Conservation (phyloP, 2,329 filamentous ascomycete species). For the Aspergillus melleus region DNA sequence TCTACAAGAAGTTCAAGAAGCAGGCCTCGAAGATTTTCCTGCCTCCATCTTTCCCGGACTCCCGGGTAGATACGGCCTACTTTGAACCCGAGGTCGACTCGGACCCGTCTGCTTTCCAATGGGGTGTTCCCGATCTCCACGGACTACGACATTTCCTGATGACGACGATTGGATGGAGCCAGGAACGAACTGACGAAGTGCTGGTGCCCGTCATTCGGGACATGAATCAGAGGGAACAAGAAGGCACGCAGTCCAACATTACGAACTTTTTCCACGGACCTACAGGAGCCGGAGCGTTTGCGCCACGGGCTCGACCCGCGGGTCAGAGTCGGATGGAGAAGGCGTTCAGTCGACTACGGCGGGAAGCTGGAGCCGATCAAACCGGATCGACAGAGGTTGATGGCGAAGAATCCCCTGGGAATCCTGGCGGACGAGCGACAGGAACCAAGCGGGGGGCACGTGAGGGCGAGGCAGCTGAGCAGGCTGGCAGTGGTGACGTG, state of each 20-base stretch:
- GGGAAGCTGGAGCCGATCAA: slow-evolving; percentile 46
- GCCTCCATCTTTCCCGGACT: slow-evolving; percentile 74
- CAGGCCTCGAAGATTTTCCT: slow-evolving; percentile 85
- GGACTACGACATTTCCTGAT: slow-evolving; percentile 82
- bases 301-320: slow-evolving; percentile 62
- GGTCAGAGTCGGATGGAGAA: slow-evolving; percentile 73
- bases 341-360: slow-evolving; percentile 67
- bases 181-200: slow-evolving; percentile 91
- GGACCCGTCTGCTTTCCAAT: slow-evolving; percentile 78
- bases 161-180: slow-evolving; percentile 87
- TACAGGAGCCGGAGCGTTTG: slow-evolving; percentile 62
- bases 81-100: slow-evolving; percentile 80
- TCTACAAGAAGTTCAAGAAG: slow-evolving; percentile 83
- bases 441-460: slow-evolving; percentile 17
- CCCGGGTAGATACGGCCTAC: slow-evolving; percentile 80
- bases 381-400: slow-evolving; percentile 1
- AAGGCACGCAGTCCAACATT: slow-evolving; percentile 95
- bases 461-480: slow-evolving; percentile 3
- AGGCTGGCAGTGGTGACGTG: slow-evolving; percentile 9
- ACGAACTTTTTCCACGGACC: slow-evolving; percentile 83
- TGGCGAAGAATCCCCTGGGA: slow-evolving; percentile 3
- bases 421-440: slow-evolving; percentile 9
- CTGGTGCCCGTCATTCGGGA: slow-evolving; percentile 92
- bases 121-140: slow-evolving; percentile 92
- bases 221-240: slow-evolving; percentile 83